Base-by-base conservation (phyloP, 257 asterid species). In the Galeopsis tetrahit region DNA sequence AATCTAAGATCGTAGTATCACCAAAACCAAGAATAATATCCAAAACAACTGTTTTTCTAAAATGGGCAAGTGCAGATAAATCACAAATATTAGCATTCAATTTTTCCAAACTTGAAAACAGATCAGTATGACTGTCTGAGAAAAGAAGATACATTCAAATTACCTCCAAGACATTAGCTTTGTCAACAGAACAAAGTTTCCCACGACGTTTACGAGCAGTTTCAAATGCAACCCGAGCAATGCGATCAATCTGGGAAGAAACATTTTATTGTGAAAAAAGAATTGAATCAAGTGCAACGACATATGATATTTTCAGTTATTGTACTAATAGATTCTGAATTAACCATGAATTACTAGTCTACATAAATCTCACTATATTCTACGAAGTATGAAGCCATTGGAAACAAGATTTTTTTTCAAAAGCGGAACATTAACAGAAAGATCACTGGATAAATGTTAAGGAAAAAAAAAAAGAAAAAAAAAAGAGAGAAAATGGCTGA, bases 91-190 rank as follows among this genome's bases (percentile, higher is more conserved):
- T 13, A 36, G 43, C 31, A 33, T 17, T 48, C 67, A 64, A 52
- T 39, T 31, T 33, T 52, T 52, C 51, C 44, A 59, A 66, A 66
- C 52, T 58, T 74, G 70, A 71, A 59, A 39, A 61, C n/a, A 68
- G 5, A 56, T 2, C 13, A 55, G 36, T n/a, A n/a, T n/a, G n/a
- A n/a, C n/a, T n/a, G n/a, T 32, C 14, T 10, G 9, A 52, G 42
- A 13, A 52, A 14, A 66, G 70, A 68, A 4, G 42, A 53, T 48
- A 11, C 1, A 46, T 58, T 2, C 17, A 63, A 51, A 13, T 36
- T 85, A 89, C 99, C 98, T 95, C 99, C 92, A 95, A 82, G 57
- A 95, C 99, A 81, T 95, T 95, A 71, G 99, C 99, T 84, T 95
- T 95, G 78, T 95, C 99, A 33, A 95, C 98, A 60, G 97, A 92